Conservation (phyloP, 345 rosid genomes). For the Theobroma cacao region DNA sequence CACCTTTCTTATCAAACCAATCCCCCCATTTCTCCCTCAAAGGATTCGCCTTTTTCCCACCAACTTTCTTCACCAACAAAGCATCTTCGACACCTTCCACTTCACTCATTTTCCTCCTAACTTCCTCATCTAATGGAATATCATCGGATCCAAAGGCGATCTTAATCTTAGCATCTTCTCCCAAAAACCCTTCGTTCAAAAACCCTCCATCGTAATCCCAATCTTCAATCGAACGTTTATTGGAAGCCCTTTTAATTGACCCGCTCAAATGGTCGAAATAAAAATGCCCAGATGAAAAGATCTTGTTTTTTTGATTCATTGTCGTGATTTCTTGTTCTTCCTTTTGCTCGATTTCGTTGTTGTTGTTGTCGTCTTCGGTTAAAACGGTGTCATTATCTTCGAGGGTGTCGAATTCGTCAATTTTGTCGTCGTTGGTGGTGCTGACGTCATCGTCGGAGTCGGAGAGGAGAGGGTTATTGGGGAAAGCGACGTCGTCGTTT, state of each 20-base stretch:
- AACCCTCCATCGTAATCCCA: slow-evolving; percentile 77
- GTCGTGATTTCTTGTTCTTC: slow-evolving; percentile 27
- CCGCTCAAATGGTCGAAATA: slow-evolving; percentile 75
- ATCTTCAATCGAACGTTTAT: slow-evolving; percentile 71
- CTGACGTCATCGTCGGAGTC: slow-evolving; percentile 44
- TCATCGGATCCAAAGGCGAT: slow-evolving; percentile 78
- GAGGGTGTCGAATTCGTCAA: slow-evolving; percentile 79
- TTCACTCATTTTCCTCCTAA: slow-evolving; percentile 64
- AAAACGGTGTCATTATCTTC: slow-evolving; percentile 36
- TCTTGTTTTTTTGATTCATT: slow-evolving; percentile 21
- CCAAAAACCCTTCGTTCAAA: slow-evolving; percentile 27
- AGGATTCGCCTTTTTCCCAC: slow-evolving; percentile 52
- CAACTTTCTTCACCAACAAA: slow-evolving; percentile 47
- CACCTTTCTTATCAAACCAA: slow-evolving; percentile 93
- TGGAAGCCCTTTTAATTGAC: slow-evolving; percentile 52
- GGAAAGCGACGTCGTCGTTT: slow-evolving; percentile 26
- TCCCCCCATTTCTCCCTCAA: slow-evolving; percentile 93
- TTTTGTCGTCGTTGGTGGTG: slow-evolving; percentile 42
- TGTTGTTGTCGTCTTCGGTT: slow-evolving; percentile 22
- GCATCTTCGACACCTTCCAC: slow-evolving; percentile 72
- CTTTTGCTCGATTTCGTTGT: slow-evolving; percentile 37
- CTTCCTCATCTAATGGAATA: slow-evolving; percentile 66
- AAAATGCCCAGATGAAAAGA: slow-evolving; percentile 46
- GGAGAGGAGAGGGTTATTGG: slow-evolving; percentile 46
- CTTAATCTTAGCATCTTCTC: slow-evolving; percentile 32